A percentile compares a stretch with the other conserved stretches of the same genome.
Conservation (phyloP, 2,329 filamentous ascomycete species). For the Monosporascus sp. region DNA sequence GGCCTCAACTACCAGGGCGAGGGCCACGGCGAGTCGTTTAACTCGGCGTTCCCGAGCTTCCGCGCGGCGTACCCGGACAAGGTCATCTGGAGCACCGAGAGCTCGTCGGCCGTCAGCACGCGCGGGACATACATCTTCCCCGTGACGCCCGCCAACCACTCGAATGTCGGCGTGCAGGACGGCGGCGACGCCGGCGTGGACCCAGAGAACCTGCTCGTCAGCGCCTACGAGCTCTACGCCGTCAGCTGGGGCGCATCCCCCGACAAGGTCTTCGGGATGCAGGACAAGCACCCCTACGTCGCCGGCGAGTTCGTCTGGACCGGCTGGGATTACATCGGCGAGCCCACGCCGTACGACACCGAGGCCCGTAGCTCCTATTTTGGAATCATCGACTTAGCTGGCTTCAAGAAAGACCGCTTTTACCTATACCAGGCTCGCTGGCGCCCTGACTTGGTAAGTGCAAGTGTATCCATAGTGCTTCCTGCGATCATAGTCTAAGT, state of each 20-base stretch:
- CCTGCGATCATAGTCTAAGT: no score
- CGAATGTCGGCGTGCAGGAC: slow-evolving; percentile 20
- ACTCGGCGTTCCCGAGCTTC: slow-evolving; percentile 33
- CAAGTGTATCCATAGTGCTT: neutral
- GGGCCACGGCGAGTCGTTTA: slow-evolving; percentile 23
- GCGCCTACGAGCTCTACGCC: slow-evolving; percentile 47
- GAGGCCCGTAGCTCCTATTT: slow-evolving; percentile 46
- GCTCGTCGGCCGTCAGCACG: slow-evolving; percentile 40
- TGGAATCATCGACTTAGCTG: slow-evolving; percentile 51
- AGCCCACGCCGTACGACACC: slow-evolving; percentile 42
- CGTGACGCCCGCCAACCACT: slow-evolving; percentile 33
- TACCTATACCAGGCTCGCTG: slow-evolving; percentile 50
- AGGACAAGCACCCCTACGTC: slow-evolving; percentile 43
- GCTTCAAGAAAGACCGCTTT: slow-evolving; percentile 51
- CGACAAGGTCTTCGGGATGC: slow-evolving; percentile 46
- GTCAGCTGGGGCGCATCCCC: slow-evolving; percentile 40
- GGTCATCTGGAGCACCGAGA: slow-evolving; percentile 38
- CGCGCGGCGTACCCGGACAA: slow-evolving; percentile 40
- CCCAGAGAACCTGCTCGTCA: slow-evolving; percentile 31
- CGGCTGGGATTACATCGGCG: slow-evolving; percentile 45
- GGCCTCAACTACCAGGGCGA: slow-evolving; percentile 52
- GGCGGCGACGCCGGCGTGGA: slow-evolving; percentile 35
- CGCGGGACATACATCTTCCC: slow-evolving; percentile 49
- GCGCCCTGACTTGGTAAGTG: slow-evolving; percentile 34
- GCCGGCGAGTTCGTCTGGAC: slow-evolving; percentile 51